Base-by-base conservation (phyloP, 306 rosid genomes). In the Benincasa hispida region DNA sequence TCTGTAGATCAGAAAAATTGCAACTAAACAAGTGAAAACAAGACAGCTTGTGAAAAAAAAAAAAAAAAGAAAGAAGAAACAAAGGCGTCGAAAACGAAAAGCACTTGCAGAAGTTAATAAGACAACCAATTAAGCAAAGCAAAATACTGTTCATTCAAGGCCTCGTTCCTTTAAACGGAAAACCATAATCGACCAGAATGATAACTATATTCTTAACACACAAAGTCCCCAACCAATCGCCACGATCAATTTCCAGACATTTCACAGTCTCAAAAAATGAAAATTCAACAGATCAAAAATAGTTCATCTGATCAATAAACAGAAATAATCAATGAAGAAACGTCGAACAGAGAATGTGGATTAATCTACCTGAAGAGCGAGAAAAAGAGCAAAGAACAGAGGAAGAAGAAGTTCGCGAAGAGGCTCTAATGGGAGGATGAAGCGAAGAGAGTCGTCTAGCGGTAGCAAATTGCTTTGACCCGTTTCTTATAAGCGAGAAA, bases 321-420 rank as follows among this genome's bases (percentile, higher is more conserved):
- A 15, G 37, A 8, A 12, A 41, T 2, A 3, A 21, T 48, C 0
- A 2, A 37, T 14, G 57, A 75, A 35, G 34, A 48, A 35, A 5
- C 6, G 55, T 32, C 50, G 42, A 55, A n/a, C 30, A 45, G 77
- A 51, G n/a, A 58, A 30, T 21, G 53, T n/a, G 45, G 42, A 35
- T 51, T 22, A 69, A 74, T 57, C 24, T 62, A 83, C 88, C 90
- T 51, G 87, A 82, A 76, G 82, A 81, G 80, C 72, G 82, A 77
- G 85, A 73, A 76, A 85, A 78, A 72, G 75, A 75, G 42, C 87
- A 76, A 39, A 67, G 60, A 70, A 79, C 12, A 24, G 27, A 79
- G 41, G 54, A 68, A 24, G 77, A 65, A 77, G 41, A 18, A 32
- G 39, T 83, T 54, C 17, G 79, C 2, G 79, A 5, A 18, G 30